Percentiles rank a stretch among this genome's conserved stretches.
These are phyloP conservation scores for Ceratocystis papillata DNA, from an alignment of 2,329 filamentous ascomycete species.

Conservation along the genomic window DNA sequence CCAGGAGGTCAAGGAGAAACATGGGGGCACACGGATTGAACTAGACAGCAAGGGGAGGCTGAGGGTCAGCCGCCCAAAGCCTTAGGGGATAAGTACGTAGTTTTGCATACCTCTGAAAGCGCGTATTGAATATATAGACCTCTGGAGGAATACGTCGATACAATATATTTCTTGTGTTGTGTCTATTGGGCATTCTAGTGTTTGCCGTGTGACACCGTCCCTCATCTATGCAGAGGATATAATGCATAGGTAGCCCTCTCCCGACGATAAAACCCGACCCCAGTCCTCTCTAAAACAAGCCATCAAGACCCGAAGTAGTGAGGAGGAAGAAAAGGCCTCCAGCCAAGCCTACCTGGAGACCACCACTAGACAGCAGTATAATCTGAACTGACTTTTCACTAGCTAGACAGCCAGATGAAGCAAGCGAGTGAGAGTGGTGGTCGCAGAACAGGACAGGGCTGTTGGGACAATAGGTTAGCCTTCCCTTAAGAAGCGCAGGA, in stretches of 20 bases:
- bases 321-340: constrained; percentile 24
- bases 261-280: neutral
- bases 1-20: constrained; percentile 44
- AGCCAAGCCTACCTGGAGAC: neutral
- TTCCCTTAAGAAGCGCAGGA: neutral
- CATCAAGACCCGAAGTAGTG: constrained; percentile 25
- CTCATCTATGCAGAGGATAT: too few relatives aligned
- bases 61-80: constrained; percentile 67
- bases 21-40: constrained; percentile 58
- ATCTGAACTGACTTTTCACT: too few relatives aligned
- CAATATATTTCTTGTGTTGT: too few relatives aligned
- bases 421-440: neutral
- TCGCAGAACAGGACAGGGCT: neutral
- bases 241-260: neutral
- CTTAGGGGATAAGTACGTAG: neutral
- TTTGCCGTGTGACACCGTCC: too few relatives aligned
- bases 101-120: neutral
- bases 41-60: constrained; percentile 95
- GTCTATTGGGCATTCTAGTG: too few relatives aligned
- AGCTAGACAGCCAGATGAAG: neutral
- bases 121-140: too few relatives aligned
- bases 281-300: constrained; percentile 23
- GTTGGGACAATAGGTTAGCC: constrained; percentile 14
- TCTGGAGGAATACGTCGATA: too few relatives aligned
- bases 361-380: neutral